Evolutionary conservation across 768 basidiomycete genomes (phyloP), one percentile per base, ranked within the genome.

Genomic region (Tulasnella sp.): DNA sequence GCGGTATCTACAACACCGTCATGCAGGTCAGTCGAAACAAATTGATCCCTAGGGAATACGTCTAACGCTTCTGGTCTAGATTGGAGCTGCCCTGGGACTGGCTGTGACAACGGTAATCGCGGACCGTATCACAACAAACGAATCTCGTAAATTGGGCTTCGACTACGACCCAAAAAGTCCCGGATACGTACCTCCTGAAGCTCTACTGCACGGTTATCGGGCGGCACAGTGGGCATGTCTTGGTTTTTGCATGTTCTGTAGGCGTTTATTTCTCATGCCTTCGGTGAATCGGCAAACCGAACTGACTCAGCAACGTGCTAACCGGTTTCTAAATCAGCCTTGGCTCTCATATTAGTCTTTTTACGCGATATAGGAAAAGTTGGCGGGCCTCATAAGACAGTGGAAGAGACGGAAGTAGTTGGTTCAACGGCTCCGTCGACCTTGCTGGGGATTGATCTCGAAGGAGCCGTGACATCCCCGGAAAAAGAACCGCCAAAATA

Each of bases 1-100:
- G 85, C 2, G 88, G 81, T 10, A 61, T 88, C 19, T 88, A 89
- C 70, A 84, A 86, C 67, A 88, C 88, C 0, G 81, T 90, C 78
- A 83, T 79, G 4, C 84, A 85, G 73, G 83, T 81, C 60, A 59
- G 71, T 65, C 4, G 17, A 0, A n/a, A n/a, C n/a, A n/a, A n/a
- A n/a, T n/a, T n/a, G n/a, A n/a, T n/a, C n/a, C 53, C 44, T 41
- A 8, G 17, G 11, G 11, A 51, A 11, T 19, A 10, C 19, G 47
- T 56, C 17, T 15, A 10, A 56, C 13, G 13, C 58, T 19, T 26
- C 27, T 19, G 44, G 61, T 55, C 29, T 61, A 84, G 85, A 69
- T 88, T 13, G 87, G 86, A 5, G 80, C 79, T 0, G 77, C 84
- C 4, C 75, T 87, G 38, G 87, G 86, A 15, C 74, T 88, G 2